Conservation (phyloP, 2,329 filamentous ascomycete genomes). For the Pseudogymnoascus sp. region DNA sequence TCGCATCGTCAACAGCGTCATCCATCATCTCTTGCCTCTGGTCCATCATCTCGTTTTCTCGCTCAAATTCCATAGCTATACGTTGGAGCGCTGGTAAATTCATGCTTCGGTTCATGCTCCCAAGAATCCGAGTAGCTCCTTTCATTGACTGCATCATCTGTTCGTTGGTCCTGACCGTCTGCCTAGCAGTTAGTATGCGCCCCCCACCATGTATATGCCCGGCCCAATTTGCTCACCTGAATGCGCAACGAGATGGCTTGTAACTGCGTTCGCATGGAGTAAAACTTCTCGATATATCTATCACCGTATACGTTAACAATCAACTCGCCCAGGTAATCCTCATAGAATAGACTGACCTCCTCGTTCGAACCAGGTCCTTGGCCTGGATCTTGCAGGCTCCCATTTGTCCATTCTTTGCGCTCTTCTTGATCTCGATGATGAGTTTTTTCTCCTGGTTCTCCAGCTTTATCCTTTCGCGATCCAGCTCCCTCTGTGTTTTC, state of each 20-base stretch:
- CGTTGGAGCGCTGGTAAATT: constrained; percentile 90
- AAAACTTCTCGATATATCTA: constrained; percentile 96
- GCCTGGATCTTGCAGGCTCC: constrained; percentile 98
- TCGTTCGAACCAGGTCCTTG: constrained; percentile 88
- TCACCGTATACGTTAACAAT: neutral
- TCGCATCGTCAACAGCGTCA: constrained; percentile 94
- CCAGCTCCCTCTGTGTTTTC: constrained; percentile 93
- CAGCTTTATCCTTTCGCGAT: constrained; percentile 88
- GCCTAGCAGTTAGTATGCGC: constrained; percentile 7
- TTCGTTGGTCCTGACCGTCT: constrained; percentile 97
- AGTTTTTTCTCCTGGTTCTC: constrained; percentile 99
- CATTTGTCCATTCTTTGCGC: constrained; percentile 95
- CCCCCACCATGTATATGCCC: constrained; percentile 1
- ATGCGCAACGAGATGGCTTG: constrained; percentile 93
- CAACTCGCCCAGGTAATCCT: neutral
- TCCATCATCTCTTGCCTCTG: constrained; percentile 99
- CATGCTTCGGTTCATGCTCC: constrained; percentile 97
- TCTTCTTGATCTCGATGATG: constrained; percentile 93
- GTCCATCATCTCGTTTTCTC: constrained; percentile 99
- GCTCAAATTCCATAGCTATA: constrained; percentile 98
- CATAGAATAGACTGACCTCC: constrained; percentile 46
- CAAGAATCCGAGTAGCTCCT: constrained; percentile 83
- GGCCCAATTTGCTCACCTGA: constrained; percentile 51
- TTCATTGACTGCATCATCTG: constrained; percentile 99
- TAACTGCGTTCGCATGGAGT: constrained; percentile 92